Conservation (phyloP, 1,284 basidiomycete species). For the Rhodotorula glutinis region DNA sequence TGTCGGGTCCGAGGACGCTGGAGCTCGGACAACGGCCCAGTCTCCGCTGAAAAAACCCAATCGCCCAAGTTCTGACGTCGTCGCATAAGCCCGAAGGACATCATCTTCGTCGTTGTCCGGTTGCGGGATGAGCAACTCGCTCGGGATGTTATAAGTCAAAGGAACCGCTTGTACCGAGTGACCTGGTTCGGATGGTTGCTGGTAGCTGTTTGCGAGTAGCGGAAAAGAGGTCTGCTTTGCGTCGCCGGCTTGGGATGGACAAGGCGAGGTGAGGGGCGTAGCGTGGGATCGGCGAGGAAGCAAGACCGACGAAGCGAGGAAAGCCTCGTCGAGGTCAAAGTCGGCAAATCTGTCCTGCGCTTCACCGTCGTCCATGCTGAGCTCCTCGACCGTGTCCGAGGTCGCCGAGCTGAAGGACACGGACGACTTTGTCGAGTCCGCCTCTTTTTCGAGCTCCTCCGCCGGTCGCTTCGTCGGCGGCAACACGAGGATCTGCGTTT, state of each 20-base stretch:
- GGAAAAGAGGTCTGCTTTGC: constrained; percentile 12
- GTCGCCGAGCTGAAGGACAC: background rate
- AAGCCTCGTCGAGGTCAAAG: constrained; percentile 67
- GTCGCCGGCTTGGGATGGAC: background rate
- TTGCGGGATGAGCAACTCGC: constrained; percentile 16
- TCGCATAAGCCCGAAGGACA: constrained; percentile 53
- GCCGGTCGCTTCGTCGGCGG: constrained; percentile 47
- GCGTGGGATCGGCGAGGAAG: constrained; percentile 17
- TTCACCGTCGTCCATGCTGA: background rate
- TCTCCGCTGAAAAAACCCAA: constrained; percentile 79
- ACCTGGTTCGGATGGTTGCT: background rate
- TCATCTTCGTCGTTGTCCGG: constrained; percentile 33
- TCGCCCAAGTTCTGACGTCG: constrained; percentile 63
- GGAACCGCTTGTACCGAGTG: constrained; percentile 32
- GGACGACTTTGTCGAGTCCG: background rate
- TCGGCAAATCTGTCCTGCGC: constrained; percentile 41
- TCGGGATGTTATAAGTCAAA: constrained; percentile 17
- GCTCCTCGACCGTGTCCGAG: constrained; percentile 35
- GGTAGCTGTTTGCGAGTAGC: background rate
- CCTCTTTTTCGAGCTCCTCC: background rate
- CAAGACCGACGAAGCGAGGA: constrained; percentile 59
- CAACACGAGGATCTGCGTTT: constrained; percentile 62
- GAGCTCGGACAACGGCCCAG: constrained; percentile 62
- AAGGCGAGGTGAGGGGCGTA: constrained; percentile 35
- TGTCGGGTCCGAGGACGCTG: background rate